Percentiles rank a stretch among this genome's conserved stretches.
Conservation (phyloP, 306 rosid species). For the Pterocarpus macrocarpus region DNA sequence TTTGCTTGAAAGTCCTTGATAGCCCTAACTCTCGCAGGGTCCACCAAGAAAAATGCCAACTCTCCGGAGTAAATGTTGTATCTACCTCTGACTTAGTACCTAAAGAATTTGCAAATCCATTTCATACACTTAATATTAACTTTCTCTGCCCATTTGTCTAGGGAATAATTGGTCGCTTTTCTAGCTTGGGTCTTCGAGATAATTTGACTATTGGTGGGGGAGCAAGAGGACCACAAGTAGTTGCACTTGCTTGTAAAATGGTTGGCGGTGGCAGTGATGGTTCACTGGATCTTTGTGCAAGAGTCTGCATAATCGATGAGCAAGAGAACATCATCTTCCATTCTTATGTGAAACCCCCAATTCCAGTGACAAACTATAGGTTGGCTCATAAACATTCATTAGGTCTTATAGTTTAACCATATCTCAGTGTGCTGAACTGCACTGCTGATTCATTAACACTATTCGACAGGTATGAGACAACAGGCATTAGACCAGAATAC, state of each 20-base stretch:
- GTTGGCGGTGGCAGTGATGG: constrained; percentile 97
- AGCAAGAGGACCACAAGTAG: constrained; percentile 67
- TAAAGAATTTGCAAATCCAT: neutral
- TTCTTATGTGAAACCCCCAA: constrained; percentile 77
- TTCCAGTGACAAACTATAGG: constrained; percentile 88
- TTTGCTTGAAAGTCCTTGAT: constrained; percentile 86
- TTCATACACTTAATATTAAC: neutral
- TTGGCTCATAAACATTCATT: neutral
- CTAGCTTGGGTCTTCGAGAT: constrained; percentile 80
- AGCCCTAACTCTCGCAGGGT: constrained; percentile 72
- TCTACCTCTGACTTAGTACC: constrained; percentile 32
- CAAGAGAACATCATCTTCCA: constrained; percentile 82
- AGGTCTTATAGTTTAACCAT: neutral
- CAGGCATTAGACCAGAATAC: constrained; percentile 86
- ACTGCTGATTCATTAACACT: neutral
- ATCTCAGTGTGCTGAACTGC: neutral
- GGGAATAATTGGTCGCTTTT: constrained; percentile 76
- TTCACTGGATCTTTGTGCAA: constrained; percentile 82
- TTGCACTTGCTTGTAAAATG: constrained; percentile 94
- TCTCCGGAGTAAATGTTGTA: constrained; percentile 63
- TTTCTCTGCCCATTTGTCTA: constrained; percentile 31
- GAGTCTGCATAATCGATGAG: constrained; percentile 87
- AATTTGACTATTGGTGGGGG: constrained; percentile 62
- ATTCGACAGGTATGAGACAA: constrained; percentile 75
- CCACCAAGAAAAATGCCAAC: constrained; percentile 89